phyloP scores from a whole-genome alignment of 495 filamentous ascomycete species.

The Annulohypoxylon moriforme region DNA sequence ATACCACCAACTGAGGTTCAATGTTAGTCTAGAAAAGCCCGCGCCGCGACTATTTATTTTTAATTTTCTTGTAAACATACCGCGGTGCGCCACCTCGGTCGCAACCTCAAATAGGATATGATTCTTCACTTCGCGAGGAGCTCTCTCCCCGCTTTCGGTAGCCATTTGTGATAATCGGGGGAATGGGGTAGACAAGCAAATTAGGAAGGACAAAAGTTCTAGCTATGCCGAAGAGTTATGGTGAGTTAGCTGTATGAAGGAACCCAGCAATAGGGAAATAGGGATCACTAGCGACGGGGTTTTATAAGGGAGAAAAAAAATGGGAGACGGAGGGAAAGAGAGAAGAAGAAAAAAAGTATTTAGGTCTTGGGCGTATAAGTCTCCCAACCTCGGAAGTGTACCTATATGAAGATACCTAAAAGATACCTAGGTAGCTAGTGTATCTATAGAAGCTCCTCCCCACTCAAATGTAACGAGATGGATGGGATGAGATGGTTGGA shows the following conservation, averaged over 20 bases:
- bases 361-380: neutral
- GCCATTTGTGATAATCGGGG: conserved; percentile 45
- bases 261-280: neutral
- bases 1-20: conserved; percentile 86
- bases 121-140: conserved; percentile 60
- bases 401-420: conserved; percentile 7
- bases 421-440: conserved; percentile 7
- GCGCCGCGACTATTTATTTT: neutral
- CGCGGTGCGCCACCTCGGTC: conserved; percentile 96
- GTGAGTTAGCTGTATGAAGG: neutral
- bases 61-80: conserved; percentile 58
- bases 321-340: neutral
- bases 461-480: neutral
- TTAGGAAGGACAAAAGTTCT: neutral
- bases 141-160: conserved; percentile 50
- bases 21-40: conserved; percentile 18
- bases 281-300: neutral
- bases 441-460: conserved; percentile 3
- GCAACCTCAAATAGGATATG: conserved; percentile 88
- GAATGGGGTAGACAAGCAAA: neutral
- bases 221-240: conserved; percentile 13
- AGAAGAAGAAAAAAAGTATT: neutral
- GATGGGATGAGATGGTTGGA: neutral
- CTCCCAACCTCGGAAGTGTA: conserved; percentile 1
- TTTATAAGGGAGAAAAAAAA: neutral